Evolutionary conservation across 2,329 filamentous ascomycete species (phyloP).

Genomic region (Cladosporium colombiae): DNA sequence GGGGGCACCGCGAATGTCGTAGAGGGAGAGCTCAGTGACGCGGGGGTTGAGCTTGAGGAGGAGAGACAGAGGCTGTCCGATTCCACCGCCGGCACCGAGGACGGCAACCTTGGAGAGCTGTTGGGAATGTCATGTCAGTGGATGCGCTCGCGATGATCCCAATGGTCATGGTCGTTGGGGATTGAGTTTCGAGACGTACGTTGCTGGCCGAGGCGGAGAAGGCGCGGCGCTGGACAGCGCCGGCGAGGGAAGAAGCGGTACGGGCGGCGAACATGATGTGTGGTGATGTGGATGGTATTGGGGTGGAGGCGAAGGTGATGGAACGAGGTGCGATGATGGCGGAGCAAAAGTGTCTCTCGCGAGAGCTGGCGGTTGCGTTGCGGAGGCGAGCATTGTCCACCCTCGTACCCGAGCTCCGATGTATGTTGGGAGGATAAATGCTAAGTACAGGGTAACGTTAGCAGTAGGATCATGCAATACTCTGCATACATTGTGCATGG

Average conservation of each 20-base stretch:
- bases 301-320: conserved; percentile 10
- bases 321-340: conserved; percentile 1
- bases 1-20: conserved; percentile 93
- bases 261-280: conserved; percentile 68
- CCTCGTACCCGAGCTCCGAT: not conserved
- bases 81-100: conserved; percentile 94
- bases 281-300: not conserved
- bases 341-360: conserved; percentile 9
- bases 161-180: conserved; percentile 16
- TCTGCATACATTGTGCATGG: not conserved
- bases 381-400: not conserved
- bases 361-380: not conserved
- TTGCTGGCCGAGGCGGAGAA: conserved; percentile 56
- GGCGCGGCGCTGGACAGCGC: conserved; percentile 52
- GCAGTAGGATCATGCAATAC: not conserved
- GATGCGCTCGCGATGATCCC: not conserved
- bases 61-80: conserved; percentile 96
- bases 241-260: conserved; percentile 46
- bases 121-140: conserved; percentile 9
- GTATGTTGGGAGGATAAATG: not conserved
- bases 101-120: conserved; percentile 97
- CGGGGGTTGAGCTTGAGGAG: conserved; percentile 98
- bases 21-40: conserved; percentile 90
- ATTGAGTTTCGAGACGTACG: conserved; percentile 40
- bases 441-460: not conserved